A percentile compares a stretch with the other conserved stretches of the same genome.
Evolutionary conservation across 768 basidiomycete genomes (phyloP).

Genomic region (Xanthoconium stramineum): DNA sequence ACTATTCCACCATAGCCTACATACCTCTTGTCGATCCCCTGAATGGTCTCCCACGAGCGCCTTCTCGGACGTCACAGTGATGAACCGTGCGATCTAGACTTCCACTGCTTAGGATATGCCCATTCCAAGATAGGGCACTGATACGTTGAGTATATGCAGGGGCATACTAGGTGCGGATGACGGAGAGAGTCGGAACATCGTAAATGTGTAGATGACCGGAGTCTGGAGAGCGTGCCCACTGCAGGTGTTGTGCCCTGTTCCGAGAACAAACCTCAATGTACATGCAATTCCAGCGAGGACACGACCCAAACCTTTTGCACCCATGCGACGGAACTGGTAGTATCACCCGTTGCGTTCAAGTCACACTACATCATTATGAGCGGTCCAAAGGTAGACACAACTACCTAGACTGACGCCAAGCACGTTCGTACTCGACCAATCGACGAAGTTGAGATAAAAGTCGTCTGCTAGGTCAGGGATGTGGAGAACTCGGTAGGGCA

Average conservation of each 20-base stretch:
- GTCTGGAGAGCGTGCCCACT: slow-evolving; percentile 89
- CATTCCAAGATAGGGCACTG: slow-evolving; percentile 93
- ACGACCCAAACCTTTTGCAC: slow-evolving; percentile 59
- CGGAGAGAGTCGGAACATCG: slow-evolving; percentile 74
- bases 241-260: slow-evolving; percentile 79
- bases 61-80: slow-evolving; percentile 87
- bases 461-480: slow-evolving; percentile 97
- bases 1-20: slow-evolving; percentile 87
- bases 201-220: slow-evolving; percentile 89
- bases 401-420: slow-evolving; percentile 89
- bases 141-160: slow-evolving; percentile 86
- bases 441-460: slow-evolving; percentile 97
- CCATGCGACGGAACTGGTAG: slow-evolving; percentile 89
- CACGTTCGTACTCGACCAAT: slow-evolving; percentile 95
- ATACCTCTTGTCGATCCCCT: slow-evolving; percentile 93
- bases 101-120: slow-evolving; percentile 82
- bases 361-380: slow-evolving; percentile 92
- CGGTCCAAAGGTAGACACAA: slow-evolving; percentile 97
- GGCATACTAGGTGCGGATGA: slow-evolving; percentile 79
- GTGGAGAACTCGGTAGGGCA: slow-evolving; percentile 95
- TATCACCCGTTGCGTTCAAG: slow-evolving; percentile 57
- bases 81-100: slow-evolving; percentile 88
- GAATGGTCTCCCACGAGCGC: slow-evolving; percentile 55
- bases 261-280: background rate
- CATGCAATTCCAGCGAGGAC: background rate